Evolutionary conservation across 192 early-diverging fungal genomes (phyloP).

Genomic region (Gryganskiella cystojenkinii): DNA sequence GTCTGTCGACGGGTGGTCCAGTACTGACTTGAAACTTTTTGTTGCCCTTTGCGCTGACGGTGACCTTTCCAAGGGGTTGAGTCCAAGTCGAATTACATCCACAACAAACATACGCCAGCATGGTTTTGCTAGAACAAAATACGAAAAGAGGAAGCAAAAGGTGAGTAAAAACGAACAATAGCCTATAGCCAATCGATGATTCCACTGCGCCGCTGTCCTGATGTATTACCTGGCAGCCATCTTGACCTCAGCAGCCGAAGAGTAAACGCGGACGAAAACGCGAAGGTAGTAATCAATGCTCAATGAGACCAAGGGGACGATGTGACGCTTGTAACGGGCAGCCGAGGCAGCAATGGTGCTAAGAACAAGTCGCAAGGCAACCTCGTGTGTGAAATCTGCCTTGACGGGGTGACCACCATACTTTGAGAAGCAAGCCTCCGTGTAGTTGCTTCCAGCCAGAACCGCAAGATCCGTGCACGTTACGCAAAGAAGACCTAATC

Average conservation of each 20-base stretch:
- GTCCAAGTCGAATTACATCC: slow-evolving; percentile 81
- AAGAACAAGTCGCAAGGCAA: slow-evolving; percentile 92
- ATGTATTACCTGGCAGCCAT: slow-evolving; percentile 70
- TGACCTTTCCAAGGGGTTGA: slow-evolving; percentile 79
- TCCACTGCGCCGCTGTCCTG: background rate
- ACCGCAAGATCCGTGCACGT: slow-evolving; percentile 99
- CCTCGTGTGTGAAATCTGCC: slow-evolving; percentile 92
- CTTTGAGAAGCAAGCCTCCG: slow-evolving; percentile 91
- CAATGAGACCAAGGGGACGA: slow-evolving; percentile 89
- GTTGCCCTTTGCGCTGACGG: slow-evolving; percentile 61
- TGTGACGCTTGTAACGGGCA: slow-evolving; percentile 82
- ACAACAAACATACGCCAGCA: slow-evolving; percentile 85
- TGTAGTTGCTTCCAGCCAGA: slow-evolving; percentile 90
- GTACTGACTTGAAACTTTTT: slow-evolving; percentile 73
- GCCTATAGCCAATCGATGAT: no score
- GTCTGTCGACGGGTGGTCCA: slow-evolving; percentile 67
- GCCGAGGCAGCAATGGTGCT: slow-evolving; percentile 87
- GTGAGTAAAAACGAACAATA: no score
- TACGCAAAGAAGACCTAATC: slow-evolving; percentile 86
- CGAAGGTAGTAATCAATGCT: slow-evolving; percentile 99
- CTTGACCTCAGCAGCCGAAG: slow-evolving; percentile 80
- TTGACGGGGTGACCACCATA: slow-evolving; percentile 94
- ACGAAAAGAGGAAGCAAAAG: background rate
- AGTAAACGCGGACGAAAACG: slow-evolving; percentile 92
- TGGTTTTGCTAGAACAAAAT: slow-evolving; percentile 73